Conservation (phyloP, 345 rosid species). For the Laguncularia racemosa region DNA sequence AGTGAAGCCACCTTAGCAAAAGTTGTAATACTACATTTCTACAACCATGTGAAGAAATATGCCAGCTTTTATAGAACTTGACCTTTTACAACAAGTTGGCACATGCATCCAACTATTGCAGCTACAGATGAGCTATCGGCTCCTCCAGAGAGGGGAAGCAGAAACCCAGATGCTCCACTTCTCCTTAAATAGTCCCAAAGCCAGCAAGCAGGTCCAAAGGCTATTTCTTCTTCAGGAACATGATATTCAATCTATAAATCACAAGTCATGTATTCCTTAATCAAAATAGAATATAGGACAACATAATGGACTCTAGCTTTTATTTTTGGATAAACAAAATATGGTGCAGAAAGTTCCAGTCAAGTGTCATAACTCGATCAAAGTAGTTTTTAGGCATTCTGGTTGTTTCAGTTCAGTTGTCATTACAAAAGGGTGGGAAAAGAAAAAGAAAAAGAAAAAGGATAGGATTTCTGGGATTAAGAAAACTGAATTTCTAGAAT, state of each 20-base stretch:
- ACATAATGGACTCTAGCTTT: too few species aligned
- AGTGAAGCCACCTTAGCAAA: too few species aligned
- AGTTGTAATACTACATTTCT: background rate
- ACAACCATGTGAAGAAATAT: background rate
- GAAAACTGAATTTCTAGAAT: too few species aligned
- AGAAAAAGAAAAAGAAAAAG: too few species aligned
- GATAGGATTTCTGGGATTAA: too few species aligned
- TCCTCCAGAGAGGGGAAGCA: slow-evolving; percentile 97
- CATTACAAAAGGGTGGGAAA: too few species aligned
- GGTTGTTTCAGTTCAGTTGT: too few species aligned
- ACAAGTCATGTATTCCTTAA: slow-evolving; percentile 3
- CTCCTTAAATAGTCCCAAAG: slow-evolving; percentile 96
- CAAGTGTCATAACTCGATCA: too few species aligned
- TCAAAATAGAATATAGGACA: too few species aligned
- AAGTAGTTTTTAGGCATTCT: too few species aligned
- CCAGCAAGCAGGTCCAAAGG: slow-evolving; percentile 97
- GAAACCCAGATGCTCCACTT: slow-evolving; percentile 96
- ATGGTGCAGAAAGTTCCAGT: too few species aligned
- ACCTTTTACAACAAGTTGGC: slow-evolving; percentile 97
- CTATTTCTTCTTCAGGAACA: slow-evolving; percentile 94
- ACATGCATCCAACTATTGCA: slow-evolving; percentile 99
- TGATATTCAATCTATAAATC: slow-evolving; percentile 58
- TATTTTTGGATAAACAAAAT: too few species aligned
- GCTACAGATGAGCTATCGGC: slow-evolving; percentile 98
- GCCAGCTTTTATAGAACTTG: background rate